Base-by-base conservation (phyloP, 345 rosid species). In the Turritis glabra region DNA sequence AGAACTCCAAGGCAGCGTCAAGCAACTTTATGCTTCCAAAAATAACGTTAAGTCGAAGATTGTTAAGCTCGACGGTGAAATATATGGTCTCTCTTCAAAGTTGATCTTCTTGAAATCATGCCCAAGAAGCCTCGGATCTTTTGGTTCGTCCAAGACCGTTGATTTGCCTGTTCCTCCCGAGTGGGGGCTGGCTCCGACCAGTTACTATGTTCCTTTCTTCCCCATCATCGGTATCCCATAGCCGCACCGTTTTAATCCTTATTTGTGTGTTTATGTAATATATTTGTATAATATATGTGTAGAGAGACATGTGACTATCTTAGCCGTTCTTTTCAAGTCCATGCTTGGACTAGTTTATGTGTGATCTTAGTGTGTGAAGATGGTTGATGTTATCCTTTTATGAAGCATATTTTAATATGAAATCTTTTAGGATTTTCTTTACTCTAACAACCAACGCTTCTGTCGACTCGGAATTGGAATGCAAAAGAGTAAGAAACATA, bases 141-240 rank as follows among this genome's bases (percentile, higher is more conserved):
- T 81, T 21, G 84, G 80, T 19, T 83, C 90, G 13, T 86, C 97
- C 14, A 88, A 85, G 88, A 91, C 96, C 12, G 3, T 89, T 32
- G 86, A 93, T 75, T 62, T 93, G 62, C 98, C 98, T 10, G 69
- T 93, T 13, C 98, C 98, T 3, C 69, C 23, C 3, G 94, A 87
- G 57, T 93, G 98, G 98, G 98, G 98, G 3, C 76, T 93, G 13
- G 92, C 98, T 27, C 98, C 97, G 10, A 78, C 96, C 3, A 93
- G 98, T 82, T 89, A 84, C 41, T 93, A 93, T 26, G 1, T 82
- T 60, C 96, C 97, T 35, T 86, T 89, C 83, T 5, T 91, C 67
- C 98, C 98, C 59, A 91, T 93, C 65, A 87, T 93, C 10, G 97
- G 98, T 43, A 84, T 93, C 52, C 98, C 98, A 70, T 93, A 75